phyloP scores from a whole-genome alignment of 305 asterid genomes.

The Rubia tinctorum region DNA sequence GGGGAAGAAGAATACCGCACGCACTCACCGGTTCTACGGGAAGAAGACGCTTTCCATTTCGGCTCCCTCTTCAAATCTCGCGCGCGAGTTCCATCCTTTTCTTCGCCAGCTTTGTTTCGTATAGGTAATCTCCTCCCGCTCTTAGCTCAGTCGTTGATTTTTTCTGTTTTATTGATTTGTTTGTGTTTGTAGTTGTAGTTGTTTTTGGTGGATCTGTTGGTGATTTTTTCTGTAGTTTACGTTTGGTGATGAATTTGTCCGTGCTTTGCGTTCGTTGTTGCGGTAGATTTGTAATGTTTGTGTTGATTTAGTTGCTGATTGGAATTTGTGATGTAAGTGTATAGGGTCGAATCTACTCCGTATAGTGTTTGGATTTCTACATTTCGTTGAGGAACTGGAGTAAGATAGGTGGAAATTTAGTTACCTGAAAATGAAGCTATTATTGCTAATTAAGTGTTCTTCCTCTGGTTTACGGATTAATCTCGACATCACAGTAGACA shows the following conservation, averaged over 20 bases:
- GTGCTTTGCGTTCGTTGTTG: background rate
- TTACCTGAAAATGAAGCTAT: background rate
- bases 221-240: background rate
- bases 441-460: background rate
- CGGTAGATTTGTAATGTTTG: conserved; percentile 2
- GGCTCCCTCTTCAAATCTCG: conserved; percentile 3
- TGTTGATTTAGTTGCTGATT: background rate
- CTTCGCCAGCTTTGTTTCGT: background rate
- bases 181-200: background rate
- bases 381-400: background rate
- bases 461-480: background rate
- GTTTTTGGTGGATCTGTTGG: conserved; percentile 19
- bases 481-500: background rate
- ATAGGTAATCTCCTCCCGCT: background rate
- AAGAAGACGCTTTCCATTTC: background rate
- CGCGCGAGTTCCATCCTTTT: background rate
- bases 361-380: background rate
- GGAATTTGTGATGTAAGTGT: too few relatives aligned
- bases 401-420: background rate
- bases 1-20: background rate
- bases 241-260: background rate
- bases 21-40: conserved; percentile 11
- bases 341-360: background rate
- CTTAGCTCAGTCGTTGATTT: background rate
- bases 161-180: background rate